Base-by-base conservation (phyloP, 768 basidiomycete species). In the Boletus huronensis region DNA sequence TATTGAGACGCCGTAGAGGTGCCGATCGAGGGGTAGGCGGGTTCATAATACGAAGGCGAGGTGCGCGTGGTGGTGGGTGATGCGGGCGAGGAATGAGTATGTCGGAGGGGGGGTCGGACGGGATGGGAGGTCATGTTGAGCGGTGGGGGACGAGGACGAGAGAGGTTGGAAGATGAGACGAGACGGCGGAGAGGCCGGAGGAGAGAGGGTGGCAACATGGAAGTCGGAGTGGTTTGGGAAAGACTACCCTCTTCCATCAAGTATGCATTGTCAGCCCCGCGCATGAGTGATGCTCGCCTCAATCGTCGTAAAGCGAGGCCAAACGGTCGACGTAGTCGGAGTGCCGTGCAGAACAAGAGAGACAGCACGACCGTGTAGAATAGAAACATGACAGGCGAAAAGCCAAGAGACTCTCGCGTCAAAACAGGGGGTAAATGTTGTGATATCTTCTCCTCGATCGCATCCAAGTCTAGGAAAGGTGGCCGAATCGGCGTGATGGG, bases 371-470 rank as follows among this genome's bases (percentile, higher is more conserved):
- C 56, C 16, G 77, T 54, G 66, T 82, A 86, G 61, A 87, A 75
- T 8, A 88, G 58, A 60, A 86, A 72, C n/a, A 82, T 65, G 21
- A 87, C 74, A 8, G 82, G 82, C 6, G 89, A 88, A 67, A 90
- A 89, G 0, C 88, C 88, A 29, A 91, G 79, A 1, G 85, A 82
- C 29, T 78, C 72, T 28, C 86, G 76, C 8, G 79, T 82, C 23
- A 92, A 72, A 10, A 79, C 81, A 13, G 79, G 62, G 10, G 88
- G 88, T 21, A 92, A 72, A 63, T 85, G 86, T n/a, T 83, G 79
- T 25, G 82, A 79, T 39, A 91, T 72, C 36, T 69, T 75, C 63
- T 87, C 79, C 64, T 90, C 88, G 41, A 89, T 73, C 13, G 74
- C 78, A 43, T 80, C 79, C 19, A 89, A 65, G 52, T 79, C 79